phyloP scores from a whole-genome alignment of 495 filamentous ascomycete genomes.

The Pseudotulostoma volvatum region DNA sequence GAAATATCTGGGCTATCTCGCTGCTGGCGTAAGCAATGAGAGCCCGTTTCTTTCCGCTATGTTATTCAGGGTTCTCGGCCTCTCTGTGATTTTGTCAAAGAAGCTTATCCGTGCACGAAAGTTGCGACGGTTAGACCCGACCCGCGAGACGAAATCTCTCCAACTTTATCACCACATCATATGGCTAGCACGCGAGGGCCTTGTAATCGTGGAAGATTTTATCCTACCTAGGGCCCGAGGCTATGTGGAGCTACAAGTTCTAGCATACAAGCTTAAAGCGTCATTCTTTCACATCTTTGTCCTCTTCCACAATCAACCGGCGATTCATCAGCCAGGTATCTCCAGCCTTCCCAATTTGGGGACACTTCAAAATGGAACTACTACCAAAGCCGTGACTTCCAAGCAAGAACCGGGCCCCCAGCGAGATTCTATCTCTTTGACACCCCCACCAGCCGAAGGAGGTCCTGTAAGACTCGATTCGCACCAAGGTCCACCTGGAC shows the following conservation, averaged over 20 bases:
- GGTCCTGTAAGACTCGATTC: conserved; percentile 25
- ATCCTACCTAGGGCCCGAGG: conserved; percentile 62
- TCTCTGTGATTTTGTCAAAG: conserved; percentile 73
- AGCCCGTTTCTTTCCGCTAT: conserved; percentile 62
- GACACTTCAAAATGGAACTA: conserved; percentile 8
- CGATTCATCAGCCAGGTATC: conserved; percentile 31
- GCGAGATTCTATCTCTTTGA: conserved; percentile 10
- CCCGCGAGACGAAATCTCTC: conserved; percentile 61
- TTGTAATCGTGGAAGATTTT: conserved; percentile 71
- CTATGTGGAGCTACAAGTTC: conserved; percentile 63
- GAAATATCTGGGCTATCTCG: conserved; percentile 82
- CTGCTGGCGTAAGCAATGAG: conserved; percentile 50
- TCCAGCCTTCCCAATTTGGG: conserved; percentile 14
- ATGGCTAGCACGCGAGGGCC: conserved; percentile 85
- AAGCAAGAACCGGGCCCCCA: conserved; percentile 6
- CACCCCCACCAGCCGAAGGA: conserved; percentile 30
- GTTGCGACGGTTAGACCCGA: conserved; percentile 66
- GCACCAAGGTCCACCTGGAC: conserved; percentile 23
- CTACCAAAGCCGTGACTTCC: conserved; percentile 1
- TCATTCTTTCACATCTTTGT: conserved; percentile 96
- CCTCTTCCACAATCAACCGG: conserved; percentile 73
- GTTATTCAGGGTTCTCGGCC: conserved; percentile 78
- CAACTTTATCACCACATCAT: conserved; percentile 81
- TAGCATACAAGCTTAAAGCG: conserved; percentile 80
- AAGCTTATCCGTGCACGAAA: conserved; percentile 73